Conservation (phyloP, 2,329 filamentous ascomycete species). For the Corynespora cassiicola region DNA sequence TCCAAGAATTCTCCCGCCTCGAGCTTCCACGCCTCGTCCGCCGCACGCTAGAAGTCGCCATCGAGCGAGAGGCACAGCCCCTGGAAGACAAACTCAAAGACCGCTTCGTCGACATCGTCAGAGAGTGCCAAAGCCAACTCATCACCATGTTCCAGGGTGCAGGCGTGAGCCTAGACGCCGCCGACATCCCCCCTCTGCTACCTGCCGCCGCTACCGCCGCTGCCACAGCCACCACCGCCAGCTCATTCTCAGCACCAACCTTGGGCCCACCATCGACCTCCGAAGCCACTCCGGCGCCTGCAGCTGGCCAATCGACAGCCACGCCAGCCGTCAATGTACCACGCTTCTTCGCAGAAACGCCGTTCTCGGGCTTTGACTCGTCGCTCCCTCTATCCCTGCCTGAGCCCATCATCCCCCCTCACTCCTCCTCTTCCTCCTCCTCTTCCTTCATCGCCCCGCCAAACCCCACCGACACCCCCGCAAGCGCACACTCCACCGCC, state of each 20-base stretch:
- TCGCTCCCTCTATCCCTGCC: slow-evolving; percentile 4
- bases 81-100: slow-evolving; percentile 32
- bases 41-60: slow-evolving; percentile 26
- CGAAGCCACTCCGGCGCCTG: slow-evolving; percentile 3
- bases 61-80: slow-evolving; percentile 32
- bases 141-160: slow-evolving; percentile 20
- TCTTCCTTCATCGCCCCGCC: too few species aligned
- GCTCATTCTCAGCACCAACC: too few species aligned
- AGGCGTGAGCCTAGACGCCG: background rate
- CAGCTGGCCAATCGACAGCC: background rate
- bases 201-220: background rate
- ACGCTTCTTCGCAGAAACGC: too few species aligned
- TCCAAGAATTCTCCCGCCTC: slow-evolving; percentile 31
- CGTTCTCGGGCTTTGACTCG: slow-evolving; percentile 11
- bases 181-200: slow-evolving; percentile 1
- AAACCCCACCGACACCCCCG: too few species aligned
- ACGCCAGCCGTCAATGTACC: background rate
- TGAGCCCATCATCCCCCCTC: slow-evolving; percentile 1
- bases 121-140: slow-evolving; percentile 27
- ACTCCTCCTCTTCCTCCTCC: too few species aligned
- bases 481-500: background rate
- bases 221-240: background rate
- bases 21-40: slow-evolving; percentile 34
- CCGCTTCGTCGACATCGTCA: slow-evolving; percentile 31
- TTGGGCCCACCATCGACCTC: too few species aligned